Evolutionary conservation across 1,284 basidiomycete genomes (phyloP).

Genomic region (Cerrena zonata): DNA sequence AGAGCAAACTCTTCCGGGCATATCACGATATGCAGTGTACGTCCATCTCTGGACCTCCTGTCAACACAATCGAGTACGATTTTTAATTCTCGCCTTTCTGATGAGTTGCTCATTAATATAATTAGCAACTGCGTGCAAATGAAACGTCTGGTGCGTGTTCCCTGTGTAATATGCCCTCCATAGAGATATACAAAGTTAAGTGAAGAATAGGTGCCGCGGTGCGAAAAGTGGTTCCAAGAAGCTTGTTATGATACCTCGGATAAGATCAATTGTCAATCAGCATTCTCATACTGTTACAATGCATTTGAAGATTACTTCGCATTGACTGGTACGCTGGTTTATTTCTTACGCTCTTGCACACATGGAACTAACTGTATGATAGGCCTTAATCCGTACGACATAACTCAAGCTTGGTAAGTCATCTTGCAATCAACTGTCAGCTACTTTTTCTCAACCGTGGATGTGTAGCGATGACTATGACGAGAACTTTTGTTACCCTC

Average conservation of each 20-base stretch:
- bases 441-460: no score
- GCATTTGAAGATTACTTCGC: slow-evolving; percentile 14
- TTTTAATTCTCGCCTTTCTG: background rate
- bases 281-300: slow-evolving; percentile 32
- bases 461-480: slow-evolving; percentile 5
- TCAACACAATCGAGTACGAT: slow-evolving; percentile 23
- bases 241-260: slow-evolving; percentile 31
- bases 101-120: background rate
- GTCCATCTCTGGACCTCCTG: slow-evolving; percentile 21
- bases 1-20: slow-evolving; percentile 20
- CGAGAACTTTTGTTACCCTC: slow-evolving; percentile 24
- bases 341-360: background rate
- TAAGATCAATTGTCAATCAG: slow-evolving; percentile 34
- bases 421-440: no score
- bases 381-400: slow-evolving; percentile 24
- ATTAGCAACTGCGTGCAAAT: slow-evolving; percentile 28
- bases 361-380: background rate
- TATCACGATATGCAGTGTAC: slow-evolving; percentile 33
- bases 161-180: background rate
- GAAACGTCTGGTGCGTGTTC: slow-evolving; percentile 35
- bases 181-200: slow-evolving; percentile 10
- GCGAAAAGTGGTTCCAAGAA: slow-evolving; percentile 25
- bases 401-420: slow-evolving; percentile 19
- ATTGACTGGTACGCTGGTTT: background rate
- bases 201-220: slow-evolving; percentile 22